A percentile compares a stretch with the other conserved stretches of the same genome.
phyloP scores from a whole-genome alignment of 768 basidiomycete species.

The Russula griseocarnosa region DNA sequence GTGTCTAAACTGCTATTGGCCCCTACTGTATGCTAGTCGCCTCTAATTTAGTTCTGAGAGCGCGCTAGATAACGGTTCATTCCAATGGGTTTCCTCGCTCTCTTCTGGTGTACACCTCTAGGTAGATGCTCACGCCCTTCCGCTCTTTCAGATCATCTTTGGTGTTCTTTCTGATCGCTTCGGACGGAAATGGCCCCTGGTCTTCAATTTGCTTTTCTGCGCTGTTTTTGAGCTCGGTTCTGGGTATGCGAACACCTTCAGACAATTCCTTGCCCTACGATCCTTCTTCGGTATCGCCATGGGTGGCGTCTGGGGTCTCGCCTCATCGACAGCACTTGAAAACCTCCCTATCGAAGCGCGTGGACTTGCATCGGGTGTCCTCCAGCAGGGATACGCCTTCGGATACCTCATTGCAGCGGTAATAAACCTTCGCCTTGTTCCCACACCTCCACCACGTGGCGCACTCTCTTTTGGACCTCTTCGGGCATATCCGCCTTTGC shows the following conservation, averaged over 20 bases:
- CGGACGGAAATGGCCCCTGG: conserved; percentile 92
- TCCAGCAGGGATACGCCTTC: conserved; percentile 89
- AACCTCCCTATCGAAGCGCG: conserved; percentile 84
- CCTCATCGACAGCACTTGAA: conserved; percentile 79
- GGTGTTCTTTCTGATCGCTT: conserved; percentile 81
- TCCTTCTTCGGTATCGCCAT: conserved; percentile 83
- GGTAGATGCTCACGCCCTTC: conserved; percentile 5
- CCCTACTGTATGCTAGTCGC: neutral
- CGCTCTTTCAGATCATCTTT: conserved; percentile 51
- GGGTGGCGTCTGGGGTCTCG: conserved; percentile 88
- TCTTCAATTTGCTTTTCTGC: conserved; percentile 68
- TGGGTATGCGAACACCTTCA: conserved; percentile 74
- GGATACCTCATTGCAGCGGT: conserved; percentile 84
- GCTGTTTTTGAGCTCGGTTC: conserved; percentile 73
- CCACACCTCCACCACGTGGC: conserved; percentile 47
- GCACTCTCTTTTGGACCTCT: conserved; percentile 77
- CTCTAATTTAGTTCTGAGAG: neutral
- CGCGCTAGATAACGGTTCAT: neutral
- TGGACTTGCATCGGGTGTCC: conserved; percentile 79
- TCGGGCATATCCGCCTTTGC: conserved; percentile 70
- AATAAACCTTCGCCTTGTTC: conserved; percentile 67
- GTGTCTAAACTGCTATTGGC: neutral
- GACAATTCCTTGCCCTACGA: conserved; percentile 78
- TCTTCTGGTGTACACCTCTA: neutral
- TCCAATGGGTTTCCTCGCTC: neutral